Base-by-base conservation (phyloP, 1,284 basidiomycete species). In the Testicularia cyperi region DNA sequence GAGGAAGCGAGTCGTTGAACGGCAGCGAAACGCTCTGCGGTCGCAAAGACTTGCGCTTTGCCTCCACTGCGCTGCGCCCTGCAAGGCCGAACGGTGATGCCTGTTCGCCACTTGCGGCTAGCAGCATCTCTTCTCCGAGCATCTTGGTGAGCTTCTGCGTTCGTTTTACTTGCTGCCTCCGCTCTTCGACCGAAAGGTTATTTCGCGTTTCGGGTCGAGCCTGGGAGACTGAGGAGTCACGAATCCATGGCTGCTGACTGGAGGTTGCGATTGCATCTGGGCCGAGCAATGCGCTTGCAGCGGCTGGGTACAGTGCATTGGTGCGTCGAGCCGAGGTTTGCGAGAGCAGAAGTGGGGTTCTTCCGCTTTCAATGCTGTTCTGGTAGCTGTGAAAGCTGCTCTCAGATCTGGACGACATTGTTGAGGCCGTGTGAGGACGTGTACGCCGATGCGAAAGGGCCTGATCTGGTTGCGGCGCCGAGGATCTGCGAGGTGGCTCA, bases 41-140 rank as follows among this genome's bases (percentile, higher is more conserved):
- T n/a, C n/a, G n/a, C n/a, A n/a, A n/a, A n/a, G n/a, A n/a, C n/a
- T n/a, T n/a, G n/a, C n/a, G n/a, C n/a, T n/a, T n/a, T n/a, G n/a
- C n/a, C n/a, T n/a, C n/a, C n/a, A n/a, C n/a, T n/a, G n/a, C n/a
- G n/a, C n/a, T n/a, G n/a, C n/a, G n/a, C n/a, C n/a, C n/a, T n/a
- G n/a, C n/a, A n/a, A n/a, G n/a, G n/a, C n/a, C n/a, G n/a, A n/a
- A n/a, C n/a, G n/a, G n/a, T n/a, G n/a, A n/a, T n/a, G n/a, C n/a
- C n/a, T n/a, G n/a, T n/a, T n/a, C n/a, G n/a, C n/a, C n/a, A n/a
- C 37, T 44, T 24, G 27, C 20, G 18, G 48, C 49, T 4, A 40
- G 23, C 5, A 69, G 52, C 44, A 67, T 53, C 42, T 70, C 67
- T 16, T 56, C 56, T 18, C 67, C 67, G 14, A 70, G 55, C 45